Base-by-base conservation (phyloP, 2,329 filamentous ascomycete species). In the Hypoxylon sp. region DNA sequence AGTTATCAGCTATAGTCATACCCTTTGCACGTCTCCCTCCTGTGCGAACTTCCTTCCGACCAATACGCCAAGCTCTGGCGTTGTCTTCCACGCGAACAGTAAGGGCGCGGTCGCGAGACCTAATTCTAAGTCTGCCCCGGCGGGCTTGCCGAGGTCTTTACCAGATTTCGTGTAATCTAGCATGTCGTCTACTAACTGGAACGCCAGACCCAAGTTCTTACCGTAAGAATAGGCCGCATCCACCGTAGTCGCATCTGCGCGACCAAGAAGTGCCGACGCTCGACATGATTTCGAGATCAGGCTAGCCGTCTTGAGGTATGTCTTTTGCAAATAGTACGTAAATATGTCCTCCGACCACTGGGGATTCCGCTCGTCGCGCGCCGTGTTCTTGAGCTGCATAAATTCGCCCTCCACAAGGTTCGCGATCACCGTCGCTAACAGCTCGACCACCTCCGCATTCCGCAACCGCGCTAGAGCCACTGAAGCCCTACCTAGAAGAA, bases 381-480 rank as follows among this genome's bases (percentile, higher is more conserved):
- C 92, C 1, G 95, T 98, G 79, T 99, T 99, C 81, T 97, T 96
- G 72, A 99, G 83, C 82, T 99, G 95, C 95, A 99, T 99, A 82
- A 99, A 98, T 79, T 99, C 95, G 74, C 95, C 95, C 80, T 99
- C 95, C 19, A 99, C 94, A 24, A 99, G 83, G 77, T 99, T 99
- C 46, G 95, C 94, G 71, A 99, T 98, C 43, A 98, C 95, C 0
- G 94, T 98, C 3, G 95, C 93, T 28, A 99, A 82, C 6, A 99
- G 85, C 80, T 99, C 95, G 7, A 93, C 93, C 2, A 99, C 95
- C 79, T 99, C 95, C 44, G 94, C 91, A 74, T 99, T 93, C 30
- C 94, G 88, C 62, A 99, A 81, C 43, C 95, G 89, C 13, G 95
- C 95, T 43, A 99, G 85, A 5, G 94, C 94, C 6, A 98, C 94